Evolutionary conservation across 192 early-diverging fungal genomes (phyloP).

Genomic region (Cetraspora pellucida): DNA sequence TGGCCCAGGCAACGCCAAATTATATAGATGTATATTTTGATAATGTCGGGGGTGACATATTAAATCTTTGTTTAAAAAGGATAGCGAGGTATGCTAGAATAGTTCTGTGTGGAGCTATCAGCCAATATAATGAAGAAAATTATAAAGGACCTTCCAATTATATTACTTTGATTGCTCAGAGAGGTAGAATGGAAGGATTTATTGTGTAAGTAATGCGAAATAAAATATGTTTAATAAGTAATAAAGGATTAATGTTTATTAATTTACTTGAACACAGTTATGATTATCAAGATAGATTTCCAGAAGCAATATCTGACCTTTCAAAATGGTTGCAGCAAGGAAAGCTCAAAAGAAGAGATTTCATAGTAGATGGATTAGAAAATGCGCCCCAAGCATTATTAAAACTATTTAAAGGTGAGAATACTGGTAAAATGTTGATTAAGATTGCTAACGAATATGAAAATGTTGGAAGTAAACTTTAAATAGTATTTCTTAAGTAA

Average conservation of each 20-base stretch:
- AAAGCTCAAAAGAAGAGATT: constrained; percentile 47
- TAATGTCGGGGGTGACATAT: constrained; percentile 58
- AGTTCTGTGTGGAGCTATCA: constrained; percentile 57
- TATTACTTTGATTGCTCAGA: constrained; percentile 48
- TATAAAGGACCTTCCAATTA: constrained; percentile 49
- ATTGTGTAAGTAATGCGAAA: constrained; percentile 38
- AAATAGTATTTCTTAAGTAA: too few species aligned
- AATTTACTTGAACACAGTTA: constrained; percentile 21
- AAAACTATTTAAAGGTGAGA: constrained; percentile 52
- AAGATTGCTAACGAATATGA: constrained; percentile 41
- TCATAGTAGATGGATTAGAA: constrained; percentile 51
- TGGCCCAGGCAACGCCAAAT: constrained; percentile 45
- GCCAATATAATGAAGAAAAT: constrained; percentile 46
- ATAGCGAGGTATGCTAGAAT: constrained; percentile 51
- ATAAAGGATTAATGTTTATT: neutral
- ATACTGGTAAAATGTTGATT: constrained; percentile 58
- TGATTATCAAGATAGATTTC: constrained; percentile 44
- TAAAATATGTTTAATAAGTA: neutral
- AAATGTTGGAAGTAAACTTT: constrained; percentile 41
- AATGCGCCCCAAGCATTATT: constrained; percentile 53
- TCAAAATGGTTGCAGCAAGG: constrained; percentile 51
- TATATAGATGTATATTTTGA: constrained; percentile 59
- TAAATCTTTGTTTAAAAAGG: constrained; percentile 46
- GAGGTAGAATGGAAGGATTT: constrained; percentile 57
- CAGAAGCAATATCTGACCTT: constrained; percentile 46